phyloP scores from a whole-genome alignment of 2,329 filamentous ascomycete species.

The Knoxdaviesia proteae region DNA sequence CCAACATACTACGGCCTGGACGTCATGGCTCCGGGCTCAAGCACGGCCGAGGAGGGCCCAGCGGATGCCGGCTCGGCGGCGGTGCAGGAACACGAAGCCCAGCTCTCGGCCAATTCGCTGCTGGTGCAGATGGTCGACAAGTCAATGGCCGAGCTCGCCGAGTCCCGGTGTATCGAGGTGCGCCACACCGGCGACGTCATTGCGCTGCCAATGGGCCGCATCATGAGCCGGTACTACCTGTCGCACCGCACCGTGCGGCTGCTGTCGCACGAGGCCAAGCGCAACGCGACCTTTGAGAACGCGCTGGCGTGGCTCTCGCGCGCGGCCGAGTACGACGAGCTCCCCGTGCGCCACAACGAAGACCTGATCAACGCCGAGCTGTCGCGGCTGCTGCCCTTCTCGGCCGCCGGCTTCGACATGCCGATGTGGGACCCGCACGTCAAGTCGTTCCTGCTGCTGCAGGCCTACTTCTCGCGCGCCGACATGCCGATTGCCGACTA shows the following conservation, averaged over 20 bases:
- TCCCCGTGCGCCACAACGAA: slow-evolving; percentile 94
- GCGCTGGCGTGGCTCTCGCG: slow-evolving; percentile 81
- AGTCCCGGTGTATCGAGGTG: slow-evolving; percentile 66
- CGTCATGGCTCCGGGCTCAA: slow-evolving; percentile 39
- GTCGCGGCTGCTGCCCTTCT: slow-evolving; percentile 54
- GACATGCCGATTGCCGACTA: slow-evolving; percentile 92
- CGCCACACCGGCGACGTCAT: slow-evolving; percentile 79
- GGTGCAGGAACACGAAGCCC: slow-evolving; percentile 64
- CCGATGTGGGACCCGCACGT: slow-evolving; percentile 98
- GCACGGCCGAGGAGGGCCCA: not conserved
- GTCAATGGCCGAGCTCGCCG: slow-evolving; percentile 60
- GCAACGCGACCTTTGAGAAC: slow-evolving; percentile 57
- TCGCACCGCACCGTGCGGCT: slow-evolving; percentile 87
- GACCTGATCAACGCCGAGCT: slow-evolving; percentile 90
- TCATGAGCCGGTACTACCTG: slow-evolving; percentile 98
- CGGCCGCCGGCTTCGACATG: slow-evolving; percentile 35
- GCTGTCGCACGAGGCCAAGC: slow-evolving; percentile 56
- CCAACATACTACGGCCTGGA: slow-evolving; percentile 94
- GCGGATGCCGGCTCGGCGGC: too few species aligned
- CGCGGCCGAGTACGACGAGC: slow-evolving; percentile 90
- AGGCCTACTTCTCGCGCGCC: slow-evolving; percentile 86
- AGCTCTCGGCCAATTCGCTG: slow-evolving; percentile 76
- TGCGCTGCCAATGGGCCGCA: slow-evolving; percentile 79
- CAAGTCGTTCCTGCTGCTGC: slow-evolving; percentile 81
- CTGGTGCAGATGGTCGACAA: slow-evolving; percentile 85